Base-by-base conservation (phyloP, 2,329 filamentous ascomycete species). In the Nothophaeocryptopus gaeumannii region DNA sequence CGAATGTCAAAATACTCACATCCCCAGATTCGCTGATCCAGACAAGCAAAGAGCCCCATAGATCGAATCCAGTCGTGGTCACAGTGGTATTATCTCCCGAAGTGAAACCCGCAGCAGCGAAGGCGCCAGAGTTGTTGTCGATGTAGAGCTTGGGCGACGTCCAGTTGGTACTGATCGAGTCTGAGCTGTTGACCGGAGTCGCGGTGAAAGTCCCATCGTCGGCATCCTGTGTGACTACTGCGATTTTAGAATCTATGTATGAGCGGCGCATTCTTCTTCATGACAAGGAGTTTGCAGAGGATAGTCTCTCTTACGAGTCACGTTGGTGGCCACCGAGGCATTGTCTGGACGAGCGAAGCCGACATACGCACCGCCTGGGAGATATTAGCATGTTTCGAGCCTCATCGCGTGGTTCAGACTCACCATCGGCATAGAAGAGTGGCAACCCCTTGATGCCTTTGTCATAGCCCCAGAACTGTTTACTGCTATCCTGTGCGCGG, bases 351-450 rank as follows among this genome's bases (percentile, higher is more conserved):
- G 33, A 39, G 39, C 36, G 30, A 41, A 37, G 2, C 57, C 55
- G 32, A 59, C 33, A 39, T 56, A 52, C 14, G 57, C 57, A 26
- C 34, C 15, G 2, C 56, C 54, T 59, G 41, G 12, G 30, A 2
- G 12, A 9, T 11, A 10, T 57, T 30, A 54, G 45, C 31, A 33
- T 11, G n/a, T 33, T 26, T 9, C 8, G 9, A n/a, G 14, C n/a
- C 9, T 8, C 13, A 40, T 5, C 8, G 12, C 20, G 14, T 7
- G 15, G 15, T 7, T 26, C 13, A 29, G 11, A 38, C 47, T 11
- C 36, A 54, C 57, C 57, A 30, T 60, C 53, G 15, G 36, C 42
- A 35, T 58, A 61, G 34, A 56, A 50, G 8, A 59, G 26, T 14
- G 58, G 56, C 29, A 56, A 31, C 4, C 58, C 58, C 35, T 46